phyloP scores from a whole-genome alignment of 1,284 basidiomycete genomes.

The Sanguinoderma infundibulare region DNA sequence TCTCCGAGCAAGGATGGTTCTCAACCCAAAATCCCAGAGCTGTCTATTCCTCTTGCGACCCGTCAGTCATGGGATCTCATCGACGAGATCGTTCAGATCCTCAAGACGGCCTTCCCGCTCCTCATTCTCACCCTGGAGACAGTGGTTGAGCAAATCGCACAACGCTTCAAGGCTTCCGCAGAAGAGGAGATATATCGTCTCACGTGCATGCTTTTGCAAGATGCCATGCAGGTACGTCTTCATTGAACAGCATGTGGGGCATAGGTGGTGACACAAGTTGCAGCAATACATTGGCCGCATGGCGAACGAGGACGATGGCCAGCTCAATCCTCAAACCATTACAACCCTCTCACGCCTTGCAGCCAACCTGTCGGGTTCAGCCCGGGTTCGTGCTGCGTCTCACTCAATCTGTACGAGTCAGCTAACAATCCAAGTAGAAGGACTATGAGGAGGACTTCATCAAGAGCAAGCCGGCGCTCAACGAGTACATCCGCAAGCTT shows the following conservation, averaged over 20 bases:
- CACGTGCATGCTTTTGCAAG: constrained; percentile 82
- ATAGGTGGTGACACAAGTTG: constrained; percentile 11
- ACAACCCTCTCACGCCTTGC: constrained; percentile 77
- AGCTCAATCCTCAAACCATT: constrained; percentile 61
- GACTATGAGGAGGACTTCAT: constrained; percentile 96
- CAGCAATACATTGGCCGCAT: constrained; percentile 77
- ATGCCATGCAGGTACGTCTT: constrained; percentile 64
- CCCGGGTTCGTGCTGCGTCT: constrained; percentile 54
- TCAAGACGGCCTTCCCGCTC: constrained; percentile 97
- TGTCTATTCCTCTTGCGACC: constrained; percentile 38
- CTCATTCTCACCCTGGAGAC: constrained; percentile 96
- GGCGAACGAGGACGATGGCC: constrained; percentile 79
- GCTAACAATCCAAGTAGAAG: constrained; percentile 49
- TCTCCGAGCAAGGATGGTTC: constrained; percentile 15
- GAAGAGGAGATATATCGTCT: constrained; percentile 98
- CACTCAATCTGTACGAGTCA: neutral
- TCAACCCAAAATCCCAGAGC: constrained; percentile 18
- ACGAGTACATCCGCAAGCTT: constrained; percentile 89
- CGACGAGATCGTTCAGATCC: constrained; percentile 92
- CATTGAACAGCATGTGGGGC: neutral
- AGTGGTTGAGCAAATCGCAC: constrained; percentile 94
- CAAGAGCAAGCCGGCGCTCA: constrained; percentile 77
- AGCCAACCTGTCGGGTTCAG: constrained; percentile 65
- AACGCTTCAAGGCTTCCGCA: constrained; percentile 88
- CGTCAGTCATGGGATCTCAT: constrained; percentile 90